These are phyloP conservation scores for Fraxinus paxiana DNA, from an alignment of 305 asterid genomes.

Conservation along the genomic window DNA sequence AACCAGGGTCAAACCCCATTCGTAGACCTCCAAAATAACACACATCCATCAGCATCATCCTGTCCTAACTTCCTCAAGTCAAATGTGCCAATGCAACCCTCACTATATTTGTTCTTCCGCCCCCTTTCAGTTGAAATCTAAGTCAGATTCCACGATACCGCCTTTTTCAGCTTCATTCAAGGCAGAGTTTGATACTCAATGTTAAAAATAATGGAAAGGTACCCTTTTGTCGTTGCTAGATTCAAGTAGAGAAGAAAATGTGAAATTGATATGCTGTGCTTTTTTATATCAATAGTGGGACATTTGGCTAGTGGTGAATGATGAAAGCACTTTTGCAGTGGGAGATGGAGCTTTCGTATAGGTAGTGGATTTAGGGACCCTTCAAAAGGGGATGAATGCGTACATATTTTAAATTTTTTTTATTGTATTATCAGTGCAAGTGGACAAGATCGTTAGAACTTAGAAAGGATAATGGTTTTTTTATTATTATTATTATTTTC, in stretches of 20 bases:
- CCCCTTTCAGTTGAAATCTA: conserved; percentile 45
- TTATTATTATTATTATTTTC: background rate
- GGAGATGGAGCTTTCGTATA: conserved; percentile 14
- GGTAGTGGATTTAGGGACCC: background rate
- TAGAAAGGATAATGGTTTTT: conserved; percentile 23
- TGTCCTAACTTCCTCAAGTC: conserved; percentile 16
- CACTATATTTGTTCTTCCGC: background rate
- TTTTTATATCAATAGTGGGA: background rate
- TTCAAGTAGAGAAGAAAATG: conserved; percentile 10
- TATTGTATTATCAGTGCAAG: conserved; percentile 8
- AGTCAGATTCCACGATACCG: conserved; percentile 37
- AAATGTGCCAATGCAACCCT: background rate
- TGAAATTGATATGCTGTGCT: conserved; percentile 1
- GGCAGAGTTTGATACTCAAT: conserved; percentile 1
- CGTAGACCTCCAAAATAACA: conserved; percentile 24
- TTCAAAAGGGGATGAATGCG: background rate
- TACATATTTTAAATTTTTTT: background rate
- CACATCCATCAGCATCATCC: background rate
- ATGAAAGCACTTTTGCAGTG: conserved; percentile 21
- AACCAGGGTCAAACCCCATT: conserved; percentile 19
- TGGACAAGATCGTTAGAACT: conserved; percentile 11
- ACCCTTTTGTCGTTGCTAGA: background rate
- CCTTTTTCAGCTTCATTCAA: conserved; percentile 24
- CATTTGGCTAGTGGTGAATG: background rate
- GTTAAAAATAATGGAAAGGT: background rate